Evolutionary conservation across 2,329 filamentous ascomycete genomes (phyloP).

Genomic region (Colletotrichum sp.): DNA sequence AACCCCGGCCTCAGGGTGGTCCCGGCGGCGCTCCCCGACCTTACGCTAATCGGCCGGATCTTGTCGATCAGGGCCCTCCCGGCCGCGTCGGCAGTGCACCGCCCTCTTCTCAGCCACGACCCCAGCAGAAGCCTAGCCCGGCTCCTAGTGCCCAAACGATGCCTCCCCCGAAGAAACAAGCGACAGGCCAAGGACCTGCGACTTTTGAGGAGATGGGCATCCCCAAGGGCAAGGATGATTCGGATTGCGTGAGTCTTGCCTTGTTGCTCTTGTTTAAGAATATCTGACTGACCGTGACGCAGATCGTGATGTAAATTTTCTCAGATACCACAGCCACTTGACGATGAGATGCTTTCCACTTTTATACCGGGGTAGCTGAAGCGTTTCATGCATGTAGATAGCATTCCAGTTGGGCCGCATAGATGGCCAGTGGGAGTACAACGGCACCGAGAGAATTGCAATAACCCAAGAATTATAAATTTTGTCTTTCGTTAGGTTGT

Average conservation of each 20-base stretch:
- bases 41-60: conserved; percentile 14
- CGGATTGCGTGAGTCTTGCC: conserved; percentile 78
- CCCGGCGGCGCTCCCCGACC: conserved; percentile 5
- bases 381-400: conserved; percentile 13
- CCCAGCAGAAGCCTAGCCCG: conserved; percentile 28
- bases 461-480: background rate
- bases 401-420: background rate
- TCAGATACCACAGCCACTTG: conserved; percentile 16
- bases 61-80: conserved; percentile 3
- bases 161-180: conserved; percentile 44
- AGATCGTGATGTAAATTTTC: conserved; percentile 20
- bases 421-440: background rate
- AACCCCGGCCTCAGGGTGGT: conserved; percentile 9
- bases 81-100: conserved; percentile 43
- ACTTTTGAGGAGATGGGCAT: conserved; percentile 99
- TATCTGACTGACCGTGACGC: background rate
- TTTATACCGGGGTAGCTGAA: background rate
- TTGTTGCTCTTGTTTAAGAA: background rate
- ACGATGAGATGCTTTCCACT: conserved; percentile 12
- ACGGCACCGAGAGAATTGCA: conserved; percentile 5
- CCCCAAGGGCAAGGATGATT: conserved; percentile 80
- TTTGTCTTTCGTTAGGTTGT: background rate
- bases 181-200: conserved; percentile 78
- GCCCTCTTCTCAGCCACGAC: conserved; percentile 30
- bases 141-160: conserved; percentile 33